Conservation (phyloP, 2,329 filamentous ascomycete species). For the Graphium sp. region DNA sequence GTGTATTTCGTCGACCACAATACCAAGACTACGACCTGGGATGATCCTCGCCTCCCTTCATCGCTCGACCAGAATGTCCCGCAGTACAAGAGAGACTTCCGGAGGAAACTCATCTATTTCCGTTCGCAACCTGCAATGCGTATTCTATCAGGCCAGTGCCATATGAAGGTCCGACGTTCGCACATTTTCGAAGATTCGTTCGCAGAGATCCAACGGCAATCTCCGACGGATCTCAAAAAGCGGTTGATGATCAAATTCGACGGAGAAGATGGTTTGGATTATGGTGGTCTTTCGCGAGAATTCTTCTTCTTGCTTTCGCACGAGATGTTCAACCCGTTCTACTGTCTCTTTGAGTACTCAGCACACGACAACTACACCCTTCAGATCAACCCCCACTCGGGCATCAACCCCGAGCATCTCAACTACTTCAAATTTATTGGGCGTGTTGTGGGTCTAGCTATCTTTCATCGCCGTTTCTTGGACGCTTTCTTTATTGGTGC, state of each 20-base stretch:
- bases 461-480: conserved; percentile 94
- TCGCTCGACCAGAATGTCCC: conserved; percentile 96
- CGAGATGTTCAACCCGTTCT: conserved; percentile 99
- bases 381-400: conserved; percentile 98
- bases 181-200: conserved; percentile 99
- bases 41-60: conserved; percentile 86
- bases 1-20: conserved; percentile 99
- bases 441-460: conserved; percentile 86
- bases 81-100: conserved; percentile 98
- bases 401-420: conserved; percentile 96
- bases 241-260: conserved; percentile 99
- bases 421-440: conserved; percentile 99
- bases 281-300: conserved; percentile 91
- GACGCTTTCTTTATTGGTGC: conserved; percentile 99
- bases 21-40: conserved; percentile 98
- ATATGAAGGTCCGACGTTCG: conserved; percentile 90
- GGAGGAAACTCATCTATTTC: conserved; percentile 98
- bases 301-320: conserved; percentile 99
- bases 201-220: conserved; percentile 94
- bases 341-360: conserved; percentile 98
- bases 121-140: conserved; percentile 90
- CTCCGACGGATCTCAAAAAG: conserved; percentile 92
- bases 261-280: conserved; percentile 93
- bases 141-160: conserved; percentile 89
- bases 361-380: conserved; percentile 99